Conservation (phyloP, 805 yeast species). For the Sugiyamaella valdiviana region DNA sequence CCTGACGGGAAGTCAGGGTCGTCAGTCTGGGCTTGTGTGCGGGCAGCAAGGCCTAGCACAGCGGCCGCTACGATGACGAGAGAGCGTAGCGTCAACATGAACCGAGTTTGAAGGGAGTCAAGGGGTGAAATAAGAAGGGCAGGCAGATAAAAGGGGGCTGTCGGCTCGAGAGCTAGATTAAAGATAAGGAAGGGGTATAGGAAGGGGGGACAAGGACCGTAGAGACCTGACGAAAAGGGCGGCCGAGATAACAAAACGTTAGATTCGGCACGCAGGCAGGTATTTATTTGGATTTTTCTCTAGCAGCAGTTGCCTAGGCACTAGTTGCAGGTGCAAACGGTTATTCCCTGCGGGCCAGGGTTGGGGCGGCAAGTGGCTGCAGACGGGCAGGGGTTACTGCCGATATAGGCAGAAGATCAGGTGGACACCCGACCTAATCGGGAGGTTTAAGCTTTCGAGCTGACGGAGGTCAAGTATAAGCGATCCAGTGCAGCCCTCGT, state of each 20-base stretch:
- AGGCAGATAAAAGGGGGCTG: neutral
- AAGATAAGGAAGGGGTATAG: no score
- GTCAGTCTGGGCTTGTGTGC: conserved; percentile 2
- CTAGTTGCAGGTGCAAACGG: neutral
- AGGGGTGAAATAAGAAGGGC: neutral
- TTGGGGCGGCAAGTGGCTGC: neutral
- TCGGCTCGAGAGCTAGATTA: no score
- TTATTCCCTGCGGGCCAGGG: neutral
- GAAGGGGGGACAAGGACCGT: no score
- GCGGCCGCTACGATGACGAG: neutral
- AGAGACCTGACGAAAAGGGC: no score
- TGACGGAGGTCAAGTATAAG: no score
- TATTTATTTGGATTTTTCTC: neutral
- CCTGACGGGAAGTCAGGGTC: neutral
- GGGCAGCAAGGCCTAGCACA: neutral
- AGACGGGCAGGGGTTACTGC: neutral
- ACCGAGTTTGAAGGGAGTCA: neutral
- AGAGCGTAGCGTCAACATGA: neutral
- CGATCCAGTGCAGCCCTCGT: no score
- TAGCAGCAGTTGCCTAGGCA: neutral
- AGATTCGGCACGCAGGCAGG: neutral
- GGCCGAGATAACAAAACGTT: neutral
- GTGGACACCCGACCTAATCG: neutral
- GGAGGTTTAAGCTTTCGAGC: neutral
- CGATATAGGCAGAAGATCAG: neutral